These are phyloP conservation scores for Tricholoma bakamatsutake DNA, from an alignment of 768 basidiomycete species.

Conservation along the genomic window DNA sequence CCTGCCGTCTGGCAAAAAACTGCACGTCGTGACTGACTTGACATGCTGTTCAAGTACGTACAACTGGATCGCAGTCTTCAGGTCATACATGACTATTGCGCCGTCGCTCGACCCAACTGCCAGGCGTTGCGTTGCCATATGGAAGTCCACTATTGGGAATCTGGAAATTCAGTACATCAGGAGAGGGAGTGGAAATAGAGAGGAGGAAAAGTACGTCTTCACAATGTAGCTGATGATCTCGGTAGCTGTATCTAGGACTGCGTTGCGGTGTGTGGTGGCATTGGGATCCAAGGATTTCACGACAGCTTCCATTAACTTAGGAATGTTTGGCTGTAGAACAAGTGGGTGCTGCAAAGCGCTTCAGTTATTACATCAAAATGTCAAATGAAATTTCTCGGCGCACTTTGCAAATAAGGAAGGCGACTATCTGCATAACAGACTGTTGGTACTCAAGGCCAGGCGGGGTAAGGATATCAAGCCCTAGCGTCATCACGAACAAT, in stretches of 20 bases:
- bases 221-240: slow-evolving; percentile 96
- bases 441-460: slow-evolving; percentile 71
- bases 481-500: slow-evolving; percentile 91
- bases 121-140: slow-evolving; percentile 78
- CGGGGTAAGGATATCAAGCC: slow-evolving; percentile 82
- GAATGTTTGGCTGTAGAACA: slow-evolving; percentile 77
- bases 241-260: slow-evolving; percentile 85
- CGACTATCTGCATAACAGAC: slow-evolving; percentile 88
- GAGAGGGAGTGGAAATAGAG: not conserved
- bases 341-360: slow-evolving; percentile 58
- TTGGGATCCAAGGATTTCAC: slow-evolving; percentile 96
- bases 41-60: slow-evolving; percentile 94
- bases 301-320: slow-evolving; percentile 87
- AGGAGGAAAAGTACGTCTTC: slow-evolving; percentile 54
- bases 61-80: slow-evolving; percentile 90
- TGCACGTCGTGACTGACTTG: slow-evolving; percentile 73
- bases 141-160: slow-evolving; percentile 93
- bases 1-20: slow-evolving; percentile 91
- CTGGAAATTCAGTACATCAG: slow-evolving; percentile 29
- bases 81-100: slow-evolving; percentile 91
- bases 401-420: slow-evolving; percentile 89
- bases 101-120: slow-evolving; percentile 95
- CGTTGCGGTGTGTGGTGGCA: slow-evolving; percentile 66
- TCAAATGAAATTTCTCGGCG: slow-evolving; percentile 3
- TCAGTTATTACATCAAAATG: not conserved